Evolutionary conservation across 768 basidiomycete genomes (phyloP).

Genomic region (Leccinum subgranulosum): DNA sequence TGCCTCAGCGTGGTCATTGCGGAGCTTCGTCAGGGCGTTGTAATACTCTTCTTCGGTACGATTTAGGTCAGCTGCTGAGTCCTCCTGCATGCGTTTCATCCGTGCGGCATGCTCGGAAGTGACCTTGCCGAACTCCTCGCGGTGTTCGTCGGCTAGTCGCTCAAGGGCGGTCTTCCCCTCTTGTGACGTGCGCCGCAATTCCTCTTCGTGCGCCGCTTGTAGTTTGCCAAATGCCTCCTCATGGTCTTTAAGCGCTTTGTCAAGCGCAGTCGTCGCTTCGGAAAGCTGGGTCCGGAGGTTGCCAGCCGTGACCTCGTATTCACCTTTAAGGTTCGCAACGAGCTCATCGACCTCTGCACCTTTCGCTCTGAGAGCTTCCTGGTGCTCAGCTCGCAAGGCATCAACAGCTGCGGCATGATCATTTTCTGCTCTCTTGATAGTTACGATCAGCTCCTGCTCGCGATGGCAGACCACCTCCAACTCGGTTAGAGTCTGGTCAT

Average conservation of each 20-base stretch:
- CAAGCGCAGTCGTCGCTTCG: constrained; percentile 39
- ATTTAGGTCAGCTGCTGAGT: constrained; percentile 53
- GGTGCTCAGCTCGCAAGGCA: constrained; percentile 43
- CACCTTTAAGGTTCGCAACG: constrained; percentile 45
- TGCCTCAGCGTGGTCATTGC: constrained; percentile 64
- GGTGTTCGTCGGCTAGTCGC: constrained; percentile 52
- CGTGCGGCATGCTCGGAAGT: constrained; percentile 51
- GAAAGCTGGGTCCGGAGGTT: constrained; percentile 45
- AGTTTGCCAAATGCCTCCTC: constrained; percentile 59
- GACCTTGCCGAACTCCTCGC: constrained; percentile 45
- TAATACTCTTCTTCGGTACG: constrained; percentile 81
- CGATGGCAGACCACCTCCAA: constrained; percentile 56
- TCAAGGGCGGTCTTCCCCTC: constrained; percentile 53
- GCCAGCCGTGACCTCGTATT: constrained; percentile 42
- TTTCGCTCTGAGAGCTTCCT: constrained; percentile 40
- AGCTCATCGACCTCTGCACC: constrained; percentile 40
- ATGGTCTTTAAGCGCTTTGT: constrained; percentile 54
- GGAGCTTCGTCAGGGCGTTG: constrained; percentile 73
- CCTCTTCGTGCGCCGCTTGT: constrained; percentile 49
- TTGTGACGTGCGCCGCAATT: constrained; percentile 49
- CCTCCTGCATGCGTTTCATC: constrained; percentile 60
- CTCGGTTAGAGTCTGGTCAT: constrained; percentile 47
- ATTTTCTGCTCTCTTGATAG: constrained; percentile 48
- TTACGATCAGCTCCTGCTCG: constrained; percentile 51
- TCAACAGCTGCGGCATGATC: constrained; percentile 50